Percentiles rank a stretch among this genome's conserved stretches.
phyloP scores from a whole-genome alignment of 1,284 basidiomycete species.

The Puccinia novopanici region DNA sequence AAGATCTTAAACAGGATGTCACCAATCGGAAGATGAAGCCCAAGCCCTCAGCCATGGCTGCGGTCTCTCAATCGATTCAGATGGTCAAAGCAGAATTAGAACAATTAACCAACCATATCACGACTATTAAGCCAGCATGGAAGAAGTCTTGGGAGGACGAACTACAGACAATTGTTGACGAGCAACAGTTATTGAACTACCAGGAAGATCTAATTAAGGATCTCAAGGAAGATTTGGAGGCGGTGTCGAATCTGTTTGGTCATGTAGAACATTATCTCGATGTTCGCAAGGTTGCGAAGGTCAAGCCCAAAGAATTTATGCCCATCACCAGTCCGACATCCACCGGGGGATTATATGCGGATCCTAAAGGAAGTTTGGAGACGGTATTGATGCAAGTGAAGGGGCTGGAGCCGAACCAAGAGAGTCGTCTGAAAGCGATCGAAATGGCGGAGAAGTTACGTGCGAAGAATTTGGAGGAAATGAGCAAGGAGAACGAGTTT shows the following conservation, averaged over 20 bases:
- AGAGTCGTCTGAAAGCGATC: conserved; percentile 77
- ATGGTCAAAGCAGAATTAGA: conserved; percentile 72
- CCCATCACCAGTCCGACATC: conserved; percentile 53
- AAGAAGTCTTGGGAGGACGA: conserved; percentile 98
- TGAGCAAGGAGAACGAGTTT: conserved; percentile 66
- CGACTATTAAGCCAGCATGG: conserved; percentile 92
- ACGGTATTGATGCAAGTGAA: conserved; percentile 84
- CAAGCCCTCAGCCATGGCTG: conserved; percentile 71
- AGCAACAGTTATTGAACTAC: conserved; percentile 89
- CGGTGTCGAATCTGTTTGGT: conserved; percentile 77
- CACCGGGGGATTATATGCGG: conserved; percentile 53
- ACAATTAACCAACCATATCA: conserved; percentile 79
- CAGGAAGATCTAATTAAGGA: conserved; percentile 88
- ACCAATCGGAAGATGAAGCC: conserved; percentile 84
- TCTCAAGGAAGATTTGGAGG: conserved; percentile 86
- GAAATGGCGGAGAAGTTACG: conserved; percentile 77
- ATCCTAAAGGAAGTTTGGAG: conserved; percentile 62
- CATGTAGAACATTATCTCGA: conserved; percentile 71
- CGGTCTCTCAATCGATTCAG: conserved; percentile 73
- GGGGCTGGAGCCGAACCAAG: conserved; percentile 76
- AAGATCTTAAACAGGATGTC: conserved; percentile 86
- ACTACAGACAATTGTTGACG: conserved; percentile 92
- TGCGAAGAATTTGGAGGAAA: conserved; percentile 70
- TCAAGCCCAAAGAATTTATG: conserved; percentile 59
- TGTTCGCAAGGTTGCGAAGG: conserved; percentile 32